Evolutionary conservation across 2,329 filamentous ascomycete genomes (phyloP).

Genomic region (Amylocarpus encephaloides): DNA sequence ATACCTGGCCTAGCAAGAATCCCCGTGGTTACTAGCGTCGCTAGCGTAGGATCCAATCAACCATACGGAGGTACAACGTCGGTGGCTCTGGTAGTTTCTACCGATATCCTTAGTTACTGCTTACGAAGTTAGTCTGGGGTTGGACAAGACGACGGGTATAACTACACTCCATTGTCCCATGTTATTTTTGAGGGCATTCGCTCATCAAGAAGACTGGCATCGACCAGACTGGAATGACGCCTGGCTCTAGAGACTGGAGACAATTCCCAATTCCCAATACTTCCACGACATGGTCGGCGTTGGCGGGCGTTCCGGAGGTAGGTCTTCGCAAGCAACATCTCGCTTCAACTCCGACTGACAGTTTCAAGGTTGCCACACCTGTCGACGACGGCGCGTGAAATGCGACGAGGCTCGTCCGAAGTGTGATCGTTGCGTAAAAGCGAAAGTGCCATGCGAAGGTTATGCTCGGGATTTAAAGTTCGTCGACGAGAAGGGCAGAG

Average conservation of each 20-base stretch:
- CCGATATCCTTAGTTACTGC: too few relatives aligned
- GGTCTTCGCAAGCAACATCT: not conserved
- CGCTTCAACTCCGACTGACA: not conserved
- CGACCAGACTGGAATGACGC: not conserved
- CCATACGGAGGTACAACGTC: too few relatives aligned
- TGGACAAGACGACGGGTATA: too few relatives aligned
- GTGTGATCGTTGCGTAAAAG: conserved; percentile 13
- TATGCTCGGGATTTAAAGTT: conserved; percentile 15
- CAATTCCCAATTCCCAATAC: not conserved
- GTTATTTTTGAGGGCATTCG: not conserved
- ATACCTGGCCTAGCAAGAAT: too few relatives aligned
- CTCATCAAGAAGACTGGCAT: not conserved
- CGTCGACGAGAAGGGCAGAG: conserved; percentile 16
- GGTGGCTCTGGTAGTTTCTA: too few relatives aligned
- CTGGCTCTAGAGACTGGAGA: not conserved
- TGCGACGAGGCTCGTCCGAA: conserved; percentile 12
- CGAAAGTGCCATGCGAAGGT: conserved; percentile 12
- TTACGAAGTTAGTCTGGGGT: too few relatives aligned
- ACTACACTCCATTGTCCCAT: too few relatives aligned
- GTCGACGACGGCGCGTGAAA: conserved; percentile 12
- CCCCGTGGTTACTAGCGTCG: too few relatives aligned
- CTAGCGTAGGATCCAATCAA: too few relatives aligned
- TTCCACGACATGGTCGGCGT: conserved; percentile 4
- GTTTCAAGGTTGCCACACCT: conserved; percentile 12
- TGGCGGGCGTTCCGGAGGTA: conserved; percentile 8